These are phyloP conservation scores for Beverwykella pulmonaria DNA, from an alignment of 495 filamentous ascomycete species.

Conservation along the genomic window DNA sequence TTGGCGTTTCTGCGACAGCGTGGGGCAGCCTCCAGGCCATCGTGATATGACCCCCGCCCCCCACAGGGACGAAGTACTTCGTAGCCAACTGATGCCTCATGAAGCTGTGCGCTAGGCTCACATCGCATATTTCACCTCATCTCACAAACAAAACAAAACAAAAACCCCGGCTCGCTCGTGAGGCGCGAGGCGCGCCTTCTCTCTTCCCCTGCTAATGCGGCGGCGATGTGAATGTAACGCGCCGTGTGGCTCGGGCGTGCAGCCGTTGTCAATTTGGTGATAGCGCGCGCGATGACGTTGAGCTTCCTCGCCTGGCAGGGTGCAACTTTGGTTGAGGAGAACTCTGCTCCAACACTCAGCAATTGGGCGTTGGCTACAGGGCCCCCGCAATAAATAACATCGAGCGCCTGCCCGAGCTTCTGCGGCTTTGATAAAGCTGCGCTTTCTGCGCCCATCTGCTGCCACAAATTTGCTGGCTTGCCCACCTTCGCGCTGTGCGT, in stretches of 20 bases:
- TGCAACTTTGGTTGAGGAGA: constrained; percentile 14
- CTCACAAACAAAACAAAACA: no score
- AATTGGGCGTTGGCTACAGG: constrained; percentile 6
- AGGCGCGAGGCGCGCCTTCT: no score
- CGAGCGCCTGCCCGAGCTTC: constrained; percentile 4
- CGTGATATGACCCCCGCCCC: not conserved
- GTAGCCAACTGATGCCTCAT: no score
- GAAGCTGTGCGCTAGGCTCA: no score
- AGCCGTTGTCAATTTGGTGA: constrained; percentile 1
- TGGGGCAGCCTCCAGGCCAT: not conserved
- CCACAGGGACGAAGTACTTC: no score
- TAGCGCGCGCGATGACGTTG: constrained; percentile 27
- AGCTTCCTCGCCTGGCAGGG: constrained; percentile 17
- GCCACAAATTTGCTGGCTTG: not conserved
- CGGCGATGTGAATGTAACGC: not conserved
- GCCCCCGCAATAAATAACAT: constrained; percentile 9
- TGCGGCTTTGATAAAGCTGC: constrained; percentile 4
- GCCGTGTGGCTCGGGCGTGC: not conserved
- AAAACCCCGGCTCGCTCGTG: no score
- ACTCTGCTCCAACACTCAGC: constrained; percentile 7
- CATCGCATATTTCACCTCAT: no score
- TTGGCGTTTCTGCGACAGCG: not conserved
- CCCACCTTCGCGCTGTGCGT: no score
- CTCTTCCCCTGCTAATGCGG: not conserved
- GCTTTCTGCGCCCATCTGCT: constrained; percentile 1